These are phyloP conservation scores for Kazachstania viticola DNA, from an alignment of 805 yeast species.

Conservation along the genomic window DNA sequence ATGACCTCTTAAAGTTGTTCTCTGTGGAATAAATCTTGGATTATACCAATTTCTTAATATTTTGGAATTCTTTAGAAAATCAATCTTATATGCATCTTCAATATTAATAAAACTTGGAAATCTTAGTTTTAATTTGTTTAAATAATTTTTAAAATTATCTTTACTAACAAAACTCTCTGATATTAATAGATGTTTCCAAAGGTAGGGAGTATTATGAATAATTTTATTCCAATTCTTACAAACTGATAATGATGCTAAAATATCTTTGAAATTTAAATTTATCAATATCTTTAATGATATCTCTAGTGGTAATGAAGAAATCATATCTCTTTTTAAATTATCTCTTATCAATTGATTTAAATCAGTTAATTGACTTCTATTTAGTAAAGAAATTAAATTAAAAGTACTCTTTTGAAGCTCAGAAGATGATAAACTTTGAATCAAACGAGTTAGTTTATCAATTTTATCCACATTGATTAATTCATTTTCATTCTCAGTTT, in stretches of 20 bases:
- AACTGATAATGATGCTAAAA: conserved; percentile 52
- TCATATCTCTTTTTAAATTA: conserved; percentile 57
- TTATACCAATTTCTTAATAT: conserved; percentile 72
- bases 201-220: conserved; percentile 44
- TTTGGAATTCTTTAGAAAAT: conserved; percentile 63
- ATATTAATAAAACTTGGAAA: conserved; percentile 16
- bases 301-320: conserved; percentile 64
- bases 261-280: conserved; percentile 49
- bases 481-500: not conserved
- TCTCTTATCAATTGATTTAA: conserved; percentile 20
- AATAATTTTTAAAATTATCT: conserved; percentile 33
- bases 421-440: not conserved
- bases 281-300: conserved; percentile 53
- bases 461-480: too few species aligned
- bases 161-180: conserved; percentile 48
- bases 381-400: conserved; percentile 14
- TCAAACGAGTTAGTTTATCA: conserved; percentile 1
- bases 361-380: conserved; percentile 24
- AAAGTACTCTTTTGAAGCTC: conserved; percentile 17
- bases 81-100: conserved; percentile 31
- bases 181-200: conserved; percentile 62
- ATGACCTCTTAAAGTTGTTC: conserved; percentile 56
- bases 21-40: conserved; percentile 54
- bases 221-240: conserved; percentile 58
- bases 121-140: conserved; percentile 16